Percentiles rank a stretch among this genome's conserved stretches.
Conservation (phyloP, 2,329 filamentous ascomycete genomes). For the Clathrospora elynae region DNA sequence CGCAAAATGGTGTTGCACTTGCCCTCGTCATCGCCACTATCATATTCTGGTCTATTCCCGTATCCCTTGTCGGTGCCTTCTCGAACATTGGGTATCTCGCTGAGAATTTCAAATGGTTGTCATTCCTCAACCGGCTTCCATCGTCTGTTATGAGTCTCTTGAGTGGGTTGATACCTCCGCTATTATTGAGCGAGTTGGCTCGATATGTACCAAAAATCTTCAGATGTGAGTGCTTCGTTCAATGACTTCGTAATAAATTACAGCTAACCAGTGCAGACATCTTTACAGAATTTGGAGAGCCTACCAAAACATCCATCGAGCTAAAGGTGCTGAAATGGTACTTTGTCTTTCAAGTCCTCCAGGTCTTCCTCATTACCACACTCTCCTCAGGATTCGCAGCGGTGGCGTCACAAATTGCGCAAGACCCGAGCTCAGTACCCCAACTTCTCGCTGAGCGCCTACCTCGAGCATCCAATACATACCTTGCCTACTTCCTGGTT, state of each 20-base stretch:
- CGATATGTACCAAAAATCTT: conserved; percentile 83
- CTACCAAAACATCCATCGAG: conserved; percentile 79
- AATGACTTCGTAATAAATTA: neutral
- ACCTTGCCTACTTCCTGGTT: conserved; percentile 91
- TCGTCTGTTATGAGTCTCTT: conserved; percentile 76
- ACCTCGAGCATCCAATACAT: conserved; percentile 88
- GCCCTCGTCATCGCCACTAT: conserved; percentile 78
- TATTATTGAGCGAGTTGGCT: conserved; percentile 83
- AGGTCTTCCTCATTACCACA: conserved; percentile 89
- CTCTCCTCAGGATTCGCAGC: conserved; percentile 79
- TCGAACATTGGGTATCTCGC: conserved; percentile 79
- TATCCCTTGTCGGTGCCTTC: conserved; percentile 81
- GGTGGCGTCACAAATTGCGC: conserved; percentile 65
- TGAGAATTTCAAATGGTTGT: conserved; percentile 68
- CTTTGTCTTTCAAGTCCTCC: conserved; percentile 87
- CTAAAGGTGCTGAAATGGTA: conserved; percentile 89
- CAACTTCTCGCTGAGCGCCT: conserved; percentile 72
- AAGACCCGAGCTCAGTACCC: conserved; percentile 66
- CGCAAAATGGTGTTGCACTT: conserved; percentile 71
- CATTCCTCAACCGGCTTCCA: conserved; percentile 76
- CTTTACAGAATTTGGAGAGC: conserved; percentile 79
- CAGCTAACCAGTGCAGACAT: conserved; percentile 61
- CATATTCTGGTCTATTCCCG: conserved; percentile 81
- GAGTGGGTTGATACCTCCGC: conserved; percentile 79
- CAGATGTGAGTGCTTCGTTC: conserved; percentile 61